These are phyloP conservation scores for Zizania latifolia DNA, from an alignment of 176 grass and related monocot genomes.

Conservation along the genomic window DNA sequence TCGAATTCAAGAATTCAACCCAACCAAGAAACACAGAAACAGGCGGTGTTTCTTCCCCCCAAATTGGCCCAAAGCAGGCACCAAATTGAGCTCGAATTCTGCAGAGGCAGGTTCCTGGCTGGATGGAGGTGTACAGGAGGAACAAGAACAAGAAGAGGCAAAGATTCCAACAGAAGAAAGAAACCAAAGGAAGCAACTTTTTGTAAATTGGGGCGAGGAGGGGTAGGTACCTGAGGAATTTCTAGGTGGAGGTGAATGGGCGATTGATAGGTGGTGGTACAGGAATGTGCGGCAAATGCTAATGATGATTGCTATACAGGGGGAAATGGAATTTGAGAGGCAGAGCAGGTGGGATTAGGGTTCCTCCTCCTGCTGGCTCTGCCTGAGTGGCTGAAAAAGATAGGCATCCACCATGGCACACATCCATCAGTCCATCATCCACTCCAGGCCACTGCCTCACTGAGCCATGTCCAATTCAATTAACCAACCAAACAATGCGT, in stretches of 20 bases:
- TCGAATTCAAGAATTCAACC: background rate
- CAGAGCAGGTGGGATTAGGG: constrained; percentile 30
- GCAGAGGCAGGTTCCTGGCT: background rate
- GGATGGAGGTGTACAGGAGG: background rate
- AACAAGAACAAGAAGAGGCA: background rate
- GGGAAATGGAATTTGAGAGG: background rate
- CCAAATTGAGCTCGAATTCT: constrained; percentile 1
- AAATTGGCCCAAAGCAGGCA: background rate
- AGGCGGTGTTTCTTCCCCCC: too few relatives aligned
- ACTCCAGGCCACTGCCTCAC: too few relatives aligned
- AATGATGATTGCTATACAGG: background rate
- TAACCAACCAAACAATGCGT: background rate
- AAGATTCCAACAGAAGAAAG: constrained; percentile 13
- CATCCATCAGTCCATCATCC: background rate
- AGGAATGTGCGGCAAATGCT: constrained; percentile 1
- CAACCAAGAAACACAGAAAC: background rate
- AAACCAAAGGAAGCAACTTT: background rate
- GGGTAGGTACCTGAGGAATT: constrained; percentile 9
- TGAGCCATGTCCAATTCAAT: too few relatives aligned
- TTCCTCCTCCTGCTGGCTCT: background rate
- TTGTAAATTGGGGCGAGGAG: background rate
- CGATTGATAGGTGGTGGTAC: background rate
- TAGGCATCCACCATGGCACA: constrained; percentile 9
- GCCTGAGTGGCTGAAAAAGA: constrained; percentile 33
- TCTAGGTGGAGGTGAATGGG: background rate